phyloP scores from a whole-genome alignment of 805 yeast species.

The Candida oleophila region DNA sequence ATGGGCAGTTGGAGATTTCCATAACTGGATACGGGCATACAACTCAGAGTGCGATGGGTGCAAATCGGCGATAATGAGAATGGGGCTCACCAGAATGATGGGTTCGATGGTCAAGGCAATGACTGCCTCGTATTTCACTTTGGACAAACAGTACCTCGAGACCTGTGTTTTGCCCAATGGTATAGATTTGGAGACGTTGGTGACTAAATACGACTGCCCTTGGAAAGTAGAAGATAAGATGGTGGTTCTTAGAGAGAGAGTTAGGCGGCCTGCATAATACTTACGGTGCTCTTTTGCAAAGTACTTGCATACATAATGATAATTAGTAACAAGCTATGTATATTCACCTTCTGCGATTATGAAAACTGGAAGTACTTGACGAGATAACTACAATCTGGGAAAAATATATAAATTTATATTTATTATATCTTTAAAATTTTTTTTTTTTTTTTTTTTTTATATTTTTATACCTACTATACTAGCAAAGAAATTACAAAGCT shows the following conservation, averaged over 20 bases:
- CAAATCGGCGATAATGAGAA: slow-evolving; percentile 37
- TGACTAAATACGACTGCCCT: slow-evolving; percentile 14
- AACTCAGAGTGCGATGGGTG: slow-evolving; percentile 31
- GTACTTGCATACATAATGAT: not conserved
- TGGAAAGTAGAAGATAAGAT: slow-evolving; percentile 33
- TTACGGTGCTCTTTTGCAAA: not conserved
- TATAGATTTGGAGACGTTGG: slow-evolving; percentile 17
- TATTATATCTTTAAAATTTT: too few relatives aligned
- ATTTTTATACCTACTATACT: not conserved
- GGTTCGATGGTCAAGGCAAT: slow-evolving; percentile 28
- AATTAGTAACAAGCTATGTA: too few relatives aligned
- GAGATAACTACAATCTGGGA: not conserved
- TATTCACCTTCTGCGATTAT: too few relatives aligned
- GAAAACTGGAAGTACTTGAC: too few relatives aligned
- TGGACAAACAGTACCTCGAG: slow-evolving; percentile 25
- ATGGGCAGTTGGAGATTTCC: slow-evolving; percentile 32
- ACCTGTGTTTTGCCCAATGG: slow-evolving; percentile 25
- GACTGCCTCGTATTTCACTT: slow-evolving; percentile 37
- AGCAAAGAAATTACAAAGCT: slow-evolving; percentile 48
- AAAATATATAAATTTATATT: too few relatives aligned
- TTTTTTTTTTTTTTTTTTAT: too few relatives aligned
- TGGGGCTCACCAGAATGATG: slow-evolving; percentile 36
- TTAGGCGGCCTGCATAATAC: not conserved
- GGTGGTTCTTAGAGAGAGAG: slow-evolving; percentile 22
- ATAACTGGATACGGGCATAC: slow-evolving; percentile 28